These are phyloP conservation scores for Xerocomus tenax DNA, from an alignment of 1,284 basidiomycete genomes.

Conservation along the genomic window DNA sequence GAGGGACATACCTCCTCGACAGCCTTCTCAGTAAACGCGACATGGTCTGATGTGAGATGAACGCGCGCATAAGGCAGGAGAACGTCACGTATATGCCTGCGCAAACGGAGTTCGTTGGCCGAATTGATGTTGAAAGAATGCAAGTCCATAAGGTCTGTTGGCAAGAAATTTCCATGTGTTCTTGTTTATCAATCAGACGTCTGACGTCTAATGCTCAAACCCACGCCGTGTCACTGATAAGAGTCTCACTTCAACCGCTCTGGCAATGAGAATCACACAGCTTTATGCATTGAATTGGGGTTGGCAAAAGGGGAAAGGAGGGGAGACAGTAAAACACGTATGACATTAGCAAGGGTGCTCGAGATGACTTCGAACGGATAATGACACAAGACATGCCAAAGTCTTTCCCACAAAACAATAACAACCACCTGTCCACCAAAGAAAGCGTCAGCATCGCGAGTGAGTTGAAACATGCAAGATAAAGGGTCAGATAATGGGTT, in stretches of 20 bases:
- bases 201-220: not conserved
- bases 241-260: too few relatives aligned
- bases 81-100: slow-evolving; percentile 44
- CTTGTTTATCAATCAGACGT: not conserved
- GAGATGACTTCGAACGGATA: not conserved
- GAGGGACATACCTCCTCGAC: slow-evolving; percentile 38
- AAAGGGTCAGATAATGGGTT: slow-evolving; percentile 29
- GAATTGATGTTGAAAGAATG: slow-evolving; percentile 18
- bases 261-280: too few relatives aligned
- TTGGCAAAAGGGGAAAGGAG: slow-evolving; percentile 1
- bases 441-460: slow-evolving; percentile 10
- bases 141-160: slow-evolving; percentile 13
- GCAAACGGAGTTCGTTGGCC: slow-evolving; percentile 29
- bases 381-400: not conserved
- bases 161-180: not conserved
- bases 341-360: slow-evolving; percentile 3
- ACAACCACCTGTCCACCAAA: slow-evolving; percentile 6
- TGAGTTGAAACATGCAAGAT: slow-evolving; percentile 8
- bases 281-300: not conserved
- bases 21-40: slow-evolving; percentile 44
- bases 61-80: slow-evolving; percentile 45
- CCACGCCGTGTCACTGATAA: not conserved
- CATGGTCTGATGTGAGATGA: slow-evolving; percentile 51
- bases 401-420: not conserved
- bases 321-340: not conserved